Percentiles rank a stretch among this genome's conserved stretches.
phyloP scores from a whole-genome alignment of 1,284 basidiomycete species.

The Rhodotorula sp. region DNA sequence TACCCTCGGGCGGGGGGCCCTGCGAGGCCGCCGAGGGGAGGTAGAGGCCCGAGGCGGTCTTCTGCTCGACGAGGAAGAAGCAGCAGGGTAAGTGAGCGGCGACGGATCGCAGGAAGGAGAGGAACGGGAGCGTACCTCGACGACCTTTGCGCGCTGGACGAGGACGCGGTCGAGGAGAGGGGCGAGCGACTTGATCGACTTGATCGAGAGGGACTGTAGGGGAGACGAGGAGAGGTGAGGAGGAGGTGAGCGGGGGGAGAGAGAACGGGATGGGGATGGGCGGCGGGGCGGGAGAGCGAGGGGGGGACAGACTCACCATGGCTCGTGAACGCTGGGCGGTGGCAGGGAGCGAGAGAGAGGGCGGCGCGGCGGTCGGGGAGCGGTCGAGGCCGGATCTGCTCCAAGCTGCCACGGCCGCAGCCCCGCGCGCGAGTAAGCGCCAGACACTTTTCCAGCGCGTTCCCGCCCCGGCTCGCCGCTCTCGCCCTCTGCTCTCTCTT shows the following conservation, averaged over 20 bases:
- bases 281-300: background rate
- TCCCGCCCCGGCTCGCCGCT: background rate
- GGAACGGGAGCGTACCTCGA: conserved; percentile 40
- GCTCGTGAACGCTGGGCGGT: background rate
- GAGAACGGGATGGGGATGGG: background rate
- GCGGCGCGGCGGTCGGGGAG: no score
- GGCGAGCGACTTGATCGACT: conserved; percentile 85
- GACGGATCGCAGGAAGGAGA: background rate
- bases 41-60: conserved; percentile 93
- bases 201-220: conserved; percentile 69
- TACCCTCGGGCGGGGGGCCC: conserved; percentile 88
- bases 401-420: no score
- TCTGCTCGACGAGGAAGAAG: conserved; percentile 56
- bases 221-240: no score
- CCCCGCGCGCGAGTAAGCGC: no score
- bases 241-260: background rate
- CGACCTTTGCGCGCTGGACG: conserved; percentile 94
- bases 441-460: background rate
- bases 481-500: background rate
- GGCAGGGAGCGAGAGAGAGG: background rate
- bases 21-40: conserved; percentile 82
- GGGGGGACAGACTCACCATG: background rate
- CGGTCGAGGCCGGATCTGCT: no score
- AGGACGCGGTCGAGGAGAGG: conserved; percentile 95
- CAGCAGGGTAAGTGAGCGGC: background rate